Evolutionary conservation across 2,329 filamentous ascomycete species (phyloP), one percentile per base, ranked within the genome.

Genomic region (Nakataea oryzae): DNA sequence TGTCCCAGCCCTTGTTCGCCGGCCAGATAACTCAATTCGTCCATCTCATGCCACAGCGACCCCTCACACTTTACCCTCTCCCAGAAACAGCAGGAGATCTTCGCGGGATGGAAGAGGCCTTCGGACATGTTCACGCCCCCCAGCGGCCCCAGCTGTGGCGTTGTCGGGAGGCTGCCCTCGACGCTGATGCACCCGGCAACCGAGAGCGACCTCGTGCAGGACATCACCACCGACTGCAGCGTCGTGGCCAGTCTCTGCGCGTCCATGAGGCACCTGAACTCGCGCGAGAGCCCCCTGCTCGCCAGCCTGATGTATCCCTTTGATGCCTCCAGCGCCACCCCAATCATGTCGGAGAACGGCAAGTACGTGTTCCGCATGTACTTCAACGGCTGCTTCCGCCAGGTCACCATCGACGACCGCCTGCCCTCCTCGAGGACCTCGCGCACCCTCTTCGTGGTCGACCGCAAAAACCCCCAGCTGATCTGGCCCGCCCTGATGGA

Each of bases 241-340:
- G 93, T 99, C 3, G 93, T 99, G 30, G 95, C 95, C 21, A 97
- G 95, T 72, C 81, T 99, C 7, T 97, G 93, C 71, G 92, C 93
- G 29, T 87, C 85, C 28, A 86, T 88, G 64, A 86, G 87, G 54
- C 83, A 90, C 65, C 81, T 87, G 11, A 82, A 87, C 64, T 86
- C 86, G 24, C 88, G 88, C 2, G 82, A 88, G 72, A 80, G 82
- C 50, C 86, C 87, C 72, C 81, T 93, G 41, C 81, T 96, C 26
- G 80, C 85, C 1, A 84, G 86, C 5, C 82, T 90, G 32, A 81
- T 97, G 64, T 89, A 57, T 24, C 95, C 95, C 0, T 91, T 86
- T 69, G 84, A 95, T 67, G 74, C 81, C 54, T 71, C 78, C 3
- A 78, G 77, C 11, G 76, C 78, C 13, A 76, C 77, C 7, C 90